Evolutionary conservation across 495 filamentous ascomycete species (phyloP), one percentile per base, ranked within the genome.

Genomic region (Cercophora samala): DNA sequence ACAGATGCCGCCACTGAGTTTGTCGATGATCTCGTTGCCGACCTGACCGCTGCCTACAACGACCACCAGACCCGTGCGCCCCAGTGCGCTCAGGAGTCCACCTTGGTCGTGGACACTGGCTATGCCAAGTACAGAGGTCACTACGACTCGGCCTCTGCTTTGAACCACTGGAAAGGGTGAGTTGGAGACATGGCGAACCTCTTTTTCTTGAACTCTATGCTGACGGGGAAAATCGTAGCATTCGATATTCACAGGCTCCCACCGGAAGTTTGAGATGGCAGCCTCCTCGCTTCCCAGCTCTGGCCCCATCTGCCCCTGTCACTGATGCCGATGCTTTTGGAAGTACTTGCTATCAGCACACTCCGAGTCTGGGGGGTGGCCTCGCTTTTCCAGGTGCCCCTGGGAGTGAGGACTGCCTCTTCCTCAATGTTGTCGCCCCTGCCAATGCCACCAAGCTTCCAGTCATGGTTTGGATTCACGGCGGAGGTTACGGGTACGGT

Each of bases 381-480:
- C 22, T n/a, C n/a, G n/a, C 68, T 4, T 61, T 74, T 0, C 70
- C 67, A 18, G n/a, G 19, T 19, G 52, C 59, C 0, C 68, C 70
- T 5, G 74, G 70, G 13, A 64, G 74, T 32, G 79, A 81, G 63
- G 79, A 82, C 63, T 82, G 80, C 26, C 76, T 83, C 3, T 82
- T 79, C 62, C 64, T 83, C 19, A 81, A 79, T 62, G 72, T 83
- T 17, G 67, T 71, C 26, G 77, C 78, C 11, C 81, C 81, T 0
- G 59, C 75, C 9, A 75, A 74, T 52, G 74, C 73, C 42, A 66
- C 68, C 46, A 69, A 65, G 22, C 65, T 82, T 18, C 80, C 80
- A 1, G 79, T 82, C 18, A 52, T 83, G 8, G 74, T 83, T 21
- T 83, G 71, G 70, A 82, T 83, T 64, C 80, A 85, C 74, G 80